Conservation (phyloP, 148 eudicot genomes). For the Nepenthes mirabilis region DNA sequence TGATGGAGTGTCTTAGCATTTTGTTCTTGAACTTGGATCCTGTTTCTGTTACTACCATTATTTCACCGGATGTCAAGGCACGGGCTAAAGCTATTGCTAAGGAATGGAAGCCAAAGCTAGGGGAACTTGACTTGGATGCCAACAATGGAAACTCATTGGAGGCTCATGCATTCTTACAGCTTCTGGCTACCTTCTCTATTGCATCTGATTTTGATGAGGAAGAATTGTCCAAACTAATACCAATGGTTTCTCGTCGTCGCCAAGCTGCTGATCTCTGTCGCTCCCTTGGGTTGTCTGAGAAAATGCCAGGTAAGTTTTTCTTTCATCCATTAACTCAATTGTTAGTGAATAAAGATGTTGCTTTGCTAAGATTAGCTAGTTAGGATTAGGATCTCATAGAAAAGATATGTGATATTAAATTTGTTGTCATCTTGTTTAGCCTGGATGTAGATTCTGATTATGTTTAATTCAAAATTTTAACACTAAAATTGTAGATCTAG, state of each 20-base stretch:
- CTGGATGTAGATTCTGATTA: no score
- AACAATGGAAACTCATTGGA: slow-evolving; percentile 96
- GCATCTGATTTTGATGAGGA: slow-evolving; percentile 70
- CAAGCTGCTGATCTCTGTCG: slow-evolving; percentile 98
- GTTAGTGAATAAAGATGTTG: no score
- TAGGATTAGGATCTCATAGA: no score
- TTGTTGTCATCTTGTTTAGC: no score
- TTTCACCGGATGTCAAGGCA: slow-evolving; percentile 48
- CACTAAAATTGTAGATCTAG: neutral
- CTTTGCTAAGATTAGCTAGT: no score
- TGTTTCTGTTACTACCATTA: slow-evolving; percentile 32
- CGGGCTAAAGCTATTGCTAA: slow-evolving; percentile 78
- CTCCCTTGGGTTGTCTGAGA: slow-evolving; percentile 79
- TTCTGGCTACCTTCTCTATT: slow-evolving; percentile 71
- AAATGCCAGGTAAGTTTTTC: slow-evolving; percentile 64
- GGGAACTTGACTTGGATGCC: slow-evolving; percentile 80
- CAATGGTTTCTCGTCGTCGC: slow-evolving; percentile 97
- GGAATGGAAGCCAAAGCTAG: slow-evolving; percentile 91
- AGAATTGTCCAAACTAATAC: slow-evolving; percentile 66
- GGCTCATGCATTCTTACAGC: slow-evolving; percentile 98
- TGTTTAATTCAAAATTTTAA: neutral
- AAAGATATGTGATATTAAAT: no score
- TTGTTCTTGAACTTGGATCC: slow-evolving; percentile 35
- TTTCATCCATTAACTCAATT: neutral
- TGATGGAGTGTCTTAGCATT: slow-evolving; percentile 93